Evolutionary conservation across 78 protist genomes (phyloP).

Genomic region (Speleostelium caveatum): DNA sequence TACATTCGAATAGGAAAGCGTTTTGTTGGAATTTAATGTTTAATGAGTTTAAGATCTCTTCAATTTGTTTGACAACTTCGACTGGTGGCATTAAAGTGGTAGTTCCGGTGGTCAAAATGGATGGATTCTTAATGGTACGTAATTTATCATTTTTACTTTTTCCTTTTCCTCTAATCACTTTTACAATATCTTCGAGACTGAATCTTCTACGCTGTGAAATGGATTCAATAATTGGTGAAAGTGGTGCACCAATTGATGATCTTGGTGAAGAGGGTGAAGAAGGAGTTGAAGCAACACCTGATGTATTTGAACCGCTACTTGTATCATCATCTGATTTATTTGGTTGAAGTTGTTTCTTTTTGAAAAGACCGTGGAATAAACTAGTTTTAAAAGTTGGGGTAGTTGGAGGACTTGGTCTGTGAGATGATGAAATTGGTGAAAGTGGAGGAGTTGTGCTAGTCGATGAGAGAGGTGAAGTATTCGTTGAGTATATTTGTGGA

Average conservation of each 20-base stretch:
- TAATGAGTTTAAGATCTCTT: constrained; percentile 21
- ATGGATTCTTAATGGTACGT: constrained; percentile 53
- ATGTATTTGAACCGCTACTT: not conserved
- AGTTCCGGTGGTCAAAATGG: constrained; percentile 44
- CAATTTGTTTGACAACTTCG: constrained; percentile 11
- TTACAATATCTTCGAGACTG: constrained; percentile 53
- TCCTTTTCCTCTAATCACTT: constrained; percentile 6
- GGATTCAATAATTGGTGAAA: constrained; percentile 6
- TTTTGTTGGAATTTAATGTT: constrained; percentile 1
- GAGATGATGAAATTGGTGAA: constrained; percentile 7
- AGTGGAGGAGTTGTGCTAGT: constrained; percentile 8
- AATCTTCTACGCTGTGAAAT: constrained; percentile 26
- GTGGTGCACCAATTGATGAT: not conserved
- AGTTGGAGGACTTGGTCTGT: constrained; percentile 37
- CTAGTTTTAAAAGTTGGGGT: constrained; percentile 18
- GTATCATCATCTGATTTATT: not conserved
- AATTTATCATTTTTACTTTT: constrained; percentile 3
- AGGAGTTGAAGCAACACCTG: not conserved
- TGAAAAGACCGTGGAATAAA: constrained; percentile 58
- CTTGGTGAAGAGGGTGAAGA: not conserved
- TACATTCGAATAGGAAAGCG: constrained; percentile 49
- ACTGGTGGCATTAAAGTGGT: constrained; percentile 25
- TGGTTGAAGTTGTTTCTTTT: not conserved
- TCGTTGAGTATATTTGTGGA: no score
- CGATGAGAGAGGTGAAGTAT: not conserved